phyloP scores from a whole-genome alignment of 2,329 filamentous ascomycete genomes.

The Coniochaeta sp. region DNA sequence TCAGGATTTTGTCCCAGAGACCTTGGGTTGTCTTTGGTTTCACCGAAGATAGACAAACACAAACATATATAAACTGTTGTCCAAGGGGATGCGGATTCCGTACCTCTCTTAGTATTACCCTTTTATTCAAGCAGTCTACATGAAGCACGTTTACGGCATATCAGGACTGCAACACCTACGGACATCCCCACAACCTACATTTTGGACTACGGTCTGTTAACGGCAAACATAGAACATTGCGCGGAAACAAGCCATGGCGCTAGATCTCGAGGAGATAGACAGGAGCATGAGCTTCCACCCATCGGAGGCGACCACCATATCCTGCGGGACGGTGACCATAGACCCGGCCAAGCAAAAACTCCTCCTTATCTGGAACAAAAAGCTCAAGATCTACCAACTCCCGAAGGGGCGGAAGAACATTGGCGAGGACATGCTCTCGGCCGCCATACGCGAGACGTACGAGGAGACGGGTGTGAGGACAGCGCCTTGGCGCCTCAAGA shows the following conservation, averaged over 20 bases:
- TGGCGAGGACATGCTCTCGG: conserved; percentile 30
- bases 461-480: conserved; percentile 39
- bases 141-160: neutral
- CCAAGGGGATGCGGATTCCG: neutral
- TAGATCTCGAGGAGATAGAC: conserved; percentile 22
- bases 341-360: conserved; percentile 27
- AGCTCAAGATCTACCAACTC: conserved; percentile 34
- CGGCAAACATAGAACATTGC: neutral
- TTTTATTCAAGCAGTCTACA: neutral
- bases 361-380: conserved; percentile 33
- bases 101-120: neutral
- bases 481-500: conserved; percentile 27
- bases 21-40: neutral
- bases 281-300: conserved; percentile 27
- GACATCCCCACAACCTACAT: neutral
- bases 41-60: neutral
- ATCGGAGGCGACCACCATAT: conserved; percentile 34
- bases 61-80: neutral
- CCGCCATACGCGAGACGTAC: conserved; percentile 37
- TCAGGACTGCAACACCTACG: neutral
- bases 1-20: neutral
- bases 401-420: conserved; percentile 42
- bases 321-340: conserved; percentile 38
- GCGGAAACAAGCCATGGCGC: conserved; percentile 1
- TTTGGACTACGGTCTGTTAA: neutral